Percentiles rank a stretch among this genome's conserved stretches.
phyloP scores from a whole-genome alignment of 169 alveolate species.

The Eimeria sp. region DNA sequence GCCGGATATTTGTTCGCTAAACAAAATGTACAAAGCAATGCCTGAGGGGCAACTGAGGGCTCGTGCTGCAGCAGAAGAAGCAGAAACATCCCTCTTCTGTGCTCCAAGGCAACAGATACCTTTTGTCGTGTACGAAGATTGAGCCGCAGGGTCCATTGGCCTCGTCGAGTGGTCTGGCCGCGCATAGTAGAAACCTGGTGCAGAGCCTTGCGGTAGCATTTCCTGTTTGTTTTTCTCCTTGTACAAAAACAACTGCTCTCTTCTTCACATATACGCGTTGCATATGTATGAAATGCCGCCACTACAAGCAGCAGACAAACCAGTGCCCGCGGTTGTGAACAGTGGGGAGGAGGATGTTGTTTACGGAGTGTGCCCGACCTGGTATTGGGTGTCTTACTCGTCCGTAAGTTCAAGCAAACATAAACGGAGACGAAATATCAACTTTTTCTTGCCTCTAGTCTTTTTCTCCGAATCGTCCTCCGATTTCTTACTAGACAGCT shows the following conservation, averaged over 20 bases:
- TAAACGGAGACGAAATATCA: too few species aligned
- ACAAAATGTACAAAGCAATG: background rate
- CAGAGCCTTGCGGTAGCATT: background rate
- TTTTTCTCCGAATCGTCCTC: too few species aligned
- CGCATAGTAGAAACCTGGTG: background rate
- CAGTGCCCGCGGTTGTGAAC: background rate
- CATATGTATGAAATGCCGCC: background rate
- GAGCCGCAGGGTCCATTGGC: background rate
- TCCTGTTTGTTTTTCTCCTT: background rate
- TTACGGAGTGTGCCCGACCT: too few species aligned
- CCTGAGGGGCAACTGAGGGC: constrained; percentile 1
- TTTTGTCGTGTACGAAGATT: background rate
- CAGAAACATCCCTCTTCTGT: background rate
- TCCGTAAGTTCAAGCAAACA: too few species aligned
- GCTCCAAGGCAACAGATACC: constrained; percentile 12
- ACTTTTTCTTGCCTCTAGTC: too few species aligned
- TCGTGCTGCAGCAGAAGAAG: background rate
- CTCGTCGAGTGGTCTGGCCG: background rate
- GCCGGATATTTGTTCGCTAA: background rate
- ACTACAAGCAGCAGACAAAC: background rate
- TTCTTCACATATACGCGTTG: background rate
- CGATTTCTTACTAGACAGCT: too few species aligned
- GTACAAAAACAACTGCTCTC: background rate
- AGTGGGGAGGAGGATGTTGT: background rate
- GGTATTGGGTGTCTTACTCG: too few species aligned